Evolutionary conservation across 2,329 filamentous ascomycete genomes (phyloP).

Genomic region (Colletotrichum orbiculare): DNA sequence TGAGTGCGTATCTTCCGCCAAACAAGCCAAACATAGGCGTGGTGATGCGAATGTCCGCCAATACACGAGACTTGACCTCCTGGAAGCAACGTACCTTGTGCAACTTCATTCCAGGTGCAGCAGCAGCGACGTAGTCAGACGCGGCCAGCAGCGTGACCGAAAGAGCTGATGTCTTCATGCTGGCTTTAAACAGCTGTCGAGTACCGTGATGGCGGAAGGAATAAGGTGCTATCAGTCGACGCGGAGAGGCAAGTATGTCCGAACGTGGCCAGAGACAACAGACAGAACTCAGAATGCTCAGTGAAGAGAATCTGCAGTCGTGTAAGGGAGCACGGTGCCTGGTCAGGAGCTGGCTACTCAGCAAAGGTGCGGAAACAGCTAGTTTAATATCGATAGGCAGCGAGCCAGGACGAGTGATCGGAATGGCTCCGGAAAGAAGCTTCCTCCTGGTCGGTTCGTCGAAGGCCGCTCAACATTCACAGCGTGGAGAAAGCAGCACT

Average conservation of each 20-base stretch:
- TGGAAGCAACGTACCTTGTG: conserved; percentile 30
- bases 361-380: conserved; percentile 12
- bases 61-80: background rate
- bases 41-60: background rate
- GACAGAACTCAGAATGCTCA: background rate
- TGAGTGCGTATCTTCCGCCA: background rate
- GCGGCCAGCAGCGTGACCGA: conserved; percentile 25
- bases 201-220: background rate
- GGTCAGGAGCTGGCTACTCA: background rate
- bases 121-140: conserved; percentile 22
- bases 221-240: background rate
- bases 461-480: no score
- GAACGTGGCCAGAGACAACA: background rate
- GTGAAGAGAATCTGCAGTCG: background rate
- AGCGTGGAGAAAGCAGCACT: conserved; percentile 7
- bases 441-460: conserved; percentile 1
- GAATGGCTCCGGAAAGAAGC: conserved; percentile 11
- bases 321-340: conserved; percentile 16
- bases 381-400: conserved; percentile 30
- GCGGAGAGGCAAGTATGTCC: background rate
- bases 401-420: conserved; percentile 7
- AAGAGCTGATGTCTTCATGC: conserved; percentile 28
- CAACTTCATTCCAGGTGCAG: conserved; percentile 11
- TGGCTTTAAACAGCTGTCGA: conserved; percentile 1
- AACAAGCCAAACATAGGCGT: background rate